These are phyloP conservation scores for Erythrophleum fordii DNA, from an alignment of 306 rosid genomes.

Conservation along the genomic window DNA sequence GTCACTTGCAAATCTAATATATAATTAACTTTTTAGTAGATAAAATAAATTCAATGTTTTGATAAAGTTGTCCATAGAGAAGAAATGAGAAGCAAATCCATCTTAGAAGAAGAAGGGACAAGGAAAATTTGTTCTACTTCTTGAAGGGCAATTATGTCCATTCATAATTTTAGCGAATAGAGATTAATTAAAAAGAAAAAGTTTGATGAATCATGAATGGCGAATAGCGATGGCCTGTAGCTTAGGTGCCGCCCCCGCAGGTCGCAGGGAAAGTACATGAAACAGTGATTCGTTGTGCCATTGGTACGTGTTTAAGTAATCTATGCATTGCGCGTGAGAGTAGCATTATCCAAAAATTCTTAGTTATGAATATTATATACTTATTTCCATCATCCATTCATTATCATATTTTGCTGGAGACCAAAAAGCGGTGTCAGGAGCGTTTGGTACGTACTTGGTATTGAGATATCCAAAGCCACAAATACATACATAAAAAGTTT, in stretches of 20 bases:
- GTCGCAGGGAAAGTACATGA: constrained; percentile 47
- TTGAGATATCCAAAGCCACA: too few relatives aligned
- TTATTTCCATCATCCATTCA: not conserved
- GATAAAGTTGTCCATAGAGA: too few relatives aligned
- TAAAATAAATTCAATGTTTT: too few relatives aligned
- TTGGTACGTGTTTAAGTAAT: constrained; percentile 31
- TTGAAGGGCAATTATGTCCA: not conserved
- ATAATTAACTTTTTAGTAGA: too few relatives aligned
- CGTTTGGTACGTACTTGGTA: not conserved
- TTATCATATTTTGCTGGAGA: constrained; percentile 31
- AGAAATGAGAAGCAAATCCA: too few relatives aligned
- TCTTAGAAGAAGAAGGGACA: too few relatives aligned
- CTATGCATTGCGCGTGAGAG: constrained; percentile 36
- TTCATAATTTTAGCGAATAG: not conserved
- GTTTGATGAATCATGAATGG: not conserved
- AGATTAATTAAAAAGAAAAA: not conserved
- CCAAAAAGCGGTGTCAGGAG: constrained; percentile 6
- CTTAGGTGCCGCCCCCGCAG: constrained; percentile 43
- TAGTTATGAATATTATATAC: not conserved
- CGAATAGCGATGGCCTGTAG: not conserved
- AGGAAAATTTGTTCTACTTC: too few relatives aligned
- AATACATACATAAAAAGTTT: too few relatives aligned
- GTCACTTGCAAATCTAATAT: too few relatives aligned
- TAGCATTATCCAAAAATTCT: constrained; percentile 16
- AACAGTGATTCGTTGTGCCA: constrained; percentile 35